Evolutionary conservation across 2,329 filamentous ascomycete species (phyloP), one percentile per base, ranked within the genome.

Genomic region (Penicillium sp.): DNA sequence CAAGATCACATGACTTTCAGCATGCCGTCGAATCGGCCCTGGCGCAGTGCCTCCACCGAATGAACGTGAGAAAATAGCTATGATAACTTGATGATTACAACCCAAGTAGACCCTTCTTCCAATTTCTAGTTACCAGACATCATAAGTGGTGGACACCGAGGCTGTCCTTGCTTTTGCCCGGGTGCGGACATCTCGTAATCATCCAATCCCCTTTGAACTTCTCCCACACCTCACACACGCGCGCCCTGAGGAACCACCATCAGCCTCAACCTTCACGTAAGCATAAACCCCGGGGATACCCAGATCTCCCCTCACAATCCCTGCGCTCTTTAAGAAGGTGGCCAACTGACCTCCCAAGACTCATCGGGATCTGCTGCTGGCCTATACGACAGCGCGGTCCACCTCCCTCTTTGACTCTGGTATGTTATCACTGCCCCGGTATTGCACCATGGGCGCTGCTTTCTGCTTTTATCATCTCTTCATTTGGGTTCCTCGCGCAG

Each of bases 151-250:
- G 40, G 38, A 42, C 47, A 42, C 40, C 42, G 47, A 42, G 35
- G 47, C 24, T 36, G 34, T 26, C 26, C 47, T 49, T 47, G 47
- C 39, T 46, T 51, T 41, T 44, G 39, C 43, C 45, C 50, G 48
- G 50, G 51, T 46, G 50, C 53, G 53, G 53, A 53, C 50, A 53
- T 49, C 47, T 53, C 50, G 50, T 53, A 54, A 55, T 55, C 53
- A 44, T 44, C 27, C 45, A 16, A 29, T 51, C 50, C 50, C 50
- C 50, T 51, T 50, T 50, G 50, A 51, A 55, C 53, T 55, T 55
- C 52, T 53, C 48, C 18, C 18, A 20, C 18, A n/a, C 18, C 18
- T 20, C 47, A 51, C 48, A 46, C 43, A 40, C 48, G 42, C 53
- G 46, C 47, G 43, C 39, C 43, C 42, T 28, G 32, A 47, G 27